These are phyloP conservation scores for Cyclotella distinguenda DNA, from an alignment of 108 stramenopile genomes.

Conservation along the genomic window DNA sequence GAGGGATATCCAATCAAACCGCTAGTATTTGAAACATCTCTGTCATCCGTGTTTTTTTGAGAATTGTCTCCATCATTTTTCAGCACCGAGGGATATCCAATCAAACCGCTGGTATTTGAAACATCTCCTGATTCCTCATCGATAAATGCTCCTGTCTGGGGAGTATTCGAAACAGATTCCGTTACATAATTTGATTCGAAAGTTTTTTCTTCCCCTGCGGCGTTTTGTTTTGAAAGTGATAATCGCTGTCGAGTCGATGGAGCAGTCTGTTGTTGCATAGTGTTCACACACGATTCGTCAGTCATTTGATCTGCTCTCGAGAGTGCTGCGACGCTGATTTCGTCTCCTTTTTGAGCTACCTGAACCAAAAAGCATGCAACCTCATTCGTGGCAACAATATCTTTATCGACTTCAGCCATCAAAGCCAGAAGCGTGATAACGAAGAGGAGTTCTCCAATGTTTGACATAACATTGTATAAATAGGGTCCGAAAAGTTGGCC, in stretches of 20 bases:
- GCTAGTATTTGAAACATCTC: too few species aligned
- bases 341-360: constrained; percentile 44
- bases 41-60: background rate
- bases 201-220: background rate
- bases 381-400: constrained; percentile 42
- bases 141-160: background rate
- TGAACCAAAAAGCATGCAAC: constrained; percentile 43
- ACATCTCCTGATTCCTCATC: background rate
- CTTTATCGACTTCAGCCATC: constrained; percentile 57
- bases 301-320: background rate
- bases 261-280: background rate
- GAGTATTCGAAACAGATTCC: background rate
- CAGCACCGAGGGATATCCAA: background rate
- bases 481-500: constrained; percentile 40
- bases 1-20: too few species aligned
- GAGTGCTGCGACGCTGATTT: constrained; percentile 18
- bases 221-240: background rate
- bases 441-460: constrained; percentile 41
- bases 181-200: background rate
- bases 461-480: constrained; percentile 41
- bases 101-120: background rate
- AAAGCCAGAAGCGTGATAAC: constrained; percentile 36
- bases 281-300: background rate
- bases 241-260: background rate
- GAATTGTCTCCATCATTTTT: background rate